Conservation (phyloP, 352 stramenopile species). For the Lagenidium sp. region DNA sequence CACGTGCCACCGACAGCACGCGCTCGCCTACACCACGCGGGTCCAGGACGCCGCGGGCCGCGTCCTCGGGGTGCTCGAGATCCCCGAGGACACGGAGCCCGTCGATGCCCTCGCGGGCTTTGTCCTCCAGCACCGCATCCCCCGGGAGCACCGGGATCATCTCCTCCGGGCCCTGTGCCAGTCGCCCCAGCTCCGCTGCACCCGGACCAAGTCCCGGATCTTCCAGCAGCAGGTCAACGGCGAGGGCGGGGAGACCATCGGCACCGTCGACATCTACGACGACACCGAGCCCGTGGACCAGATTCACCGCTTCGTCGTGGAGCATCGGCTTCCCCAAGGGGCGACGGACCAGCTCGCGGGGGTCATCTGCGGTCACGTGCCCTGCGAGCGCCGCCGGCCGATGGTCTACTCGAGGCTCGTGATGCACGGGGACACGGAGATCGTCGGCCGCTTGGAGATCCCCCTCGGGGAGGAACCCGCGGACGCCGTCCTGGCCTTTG, state of each 20-base stretch:
- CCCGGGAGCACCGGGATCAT: conserved; percentile 10
- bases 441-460: conserved; percentile 43
- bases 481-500: conserved; percentile 44
- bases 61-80: conserved; percentile 26
- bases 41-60: conserved; percentile 21
- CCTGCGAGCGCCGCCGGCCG: conserved; percentile 31
- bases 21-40: conserved; percentile 29
- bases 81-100: conserved; percentile 42
- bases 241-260: conserved; percentile 19
- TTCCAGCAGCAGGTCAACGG: conserved; percentile 32
- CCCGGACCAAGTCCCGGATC: conserved; percentile 27
- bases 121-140: conserved; percentile 20
- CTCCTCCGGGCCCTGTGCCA: conserved; percentile 40
- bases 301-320: conserved; percentile 59
- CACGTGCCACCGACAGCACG: conserved; percentile 25
- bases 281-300: conserved; percentile 52
- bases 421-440: conserved; percentile 11
- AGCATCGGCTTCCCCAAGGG: conserved; percentile 23
- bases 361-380: conserved; percentile 20
- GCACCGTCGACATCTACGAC: conserved; percentile 57
- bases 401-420: conserved; percentile 47
- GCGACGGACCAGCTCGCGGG: conserved; percentile 30
- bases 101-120: conserved; percentile 41
- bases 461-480: conserved; percentile 35
- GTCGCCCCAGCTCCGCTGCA: conserved; percentile 22